Evolutionary conservation across 2,329 filamentous ascomycete species (phyloP).

Genomic region (Pseudogymnoascus sp.): DNA sequence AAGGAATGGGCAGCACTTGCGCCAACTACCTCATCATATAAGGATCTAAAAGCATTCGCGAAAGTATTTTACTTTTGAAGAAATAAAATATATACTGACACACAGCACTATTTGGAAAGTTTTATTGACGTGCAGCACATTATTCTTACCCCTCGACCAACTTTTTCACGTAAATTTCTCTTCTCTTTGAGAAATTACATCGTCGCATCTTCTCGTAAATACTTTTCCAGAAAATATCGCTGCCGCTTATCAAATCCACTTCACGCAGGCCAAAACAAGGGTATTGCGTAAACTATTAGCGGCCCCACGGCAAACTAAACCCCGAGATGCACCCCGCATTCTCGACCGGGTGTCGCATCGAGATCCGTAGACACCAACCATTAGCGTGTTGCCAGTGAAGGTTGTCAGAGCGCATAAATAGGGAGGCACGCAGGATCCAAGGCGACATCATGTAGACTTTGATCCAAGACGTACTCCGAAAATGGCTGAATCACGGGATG

Average conservation of each 20-base stretch:
- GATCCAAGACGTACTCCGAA: background rate
- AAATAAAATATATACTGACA: too few relatives aligned
- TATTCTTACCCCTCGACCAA: too few relatives aligned
- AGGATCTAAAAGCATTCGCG: too few relatives aligned
- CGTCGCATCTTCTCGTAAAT: too few relatives aligned
- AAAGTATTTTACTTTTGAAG: too few relatives aligned
- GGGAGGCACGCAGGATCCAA: background rate
- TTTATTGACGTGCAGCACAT: too few relatives aligned
- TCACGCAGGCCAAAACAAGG: background rate
- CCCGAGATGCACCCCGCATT: background rate
- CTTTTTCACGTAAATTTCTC: too few relatives aligned
- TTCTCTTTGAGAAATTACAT: too few relatives aligned
- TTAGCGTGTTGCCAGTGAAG: background rate
- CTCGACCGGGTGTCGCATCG: background rate
- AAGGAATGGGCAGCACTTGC: conserved; percentile 22
- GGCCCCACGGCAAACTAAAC: background rate
- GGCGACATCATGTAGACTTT: background rate
- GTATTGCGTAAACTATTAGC: background rate
- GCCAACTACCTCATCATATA: too few relatives aligned
- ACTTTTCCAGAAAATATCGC: too few relatives aligned
- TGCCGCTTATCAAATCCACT: too few relatives aligned
- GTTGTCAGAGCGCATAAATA: background rate
- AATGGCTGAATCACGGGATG: background rate
- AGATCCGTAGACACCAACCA: background rate
- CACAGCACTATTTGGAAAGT: too few relatives aligned